A percentile compares a stretch with the other conserved stretches of the same genome.
Conservation (phyloP, 805 yeast genomes). For the Pichia thaimueangensis region DNA sequence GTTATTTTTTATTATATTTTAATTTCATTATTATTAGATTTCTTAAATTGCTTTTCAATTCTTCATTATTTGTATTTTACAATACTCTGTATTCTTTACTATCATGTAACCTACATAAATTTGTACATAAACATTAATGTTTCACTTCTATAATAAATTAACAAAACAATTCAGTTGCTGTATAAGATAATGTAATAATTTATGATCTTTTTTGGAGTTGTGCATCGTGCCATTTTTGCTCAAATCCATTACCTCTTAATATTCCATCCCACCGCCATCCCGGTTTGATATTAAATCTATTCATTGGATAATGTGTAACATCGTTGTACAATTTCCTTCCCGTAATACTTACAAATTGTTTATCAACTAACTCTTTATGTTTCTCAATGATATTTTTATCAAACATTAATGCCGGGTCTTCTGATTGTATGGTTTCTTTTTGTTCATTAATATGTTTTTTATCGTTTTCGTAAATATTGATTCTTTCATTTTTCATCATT, state of each 20-base stretch:
- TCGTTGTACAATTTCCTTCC: slow-evolving; percentile 57
- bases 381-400: slow-evolving; percentile 23
- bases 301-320: slow-evolving; percentile 41
- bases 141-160: too few species aligned
- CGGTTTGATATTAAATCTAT: slow-evolving; percentile 70
- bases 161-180: too few species aligned
- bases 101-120: too few species aligned
- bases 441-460: slow-evolving; percentile 31
- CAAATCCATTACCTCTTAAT: slow-evolving; percentile 85
- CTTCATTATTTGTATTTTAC: too few species aligned
- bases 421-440: slow-evolving; percentile 34
- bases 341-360: slow-evolving; percentile 23
- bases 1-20: too few species aligned
- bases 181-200: too few species aligned
- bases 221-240: slow-evolving; percentile 47
- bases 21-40: too few species aligned
- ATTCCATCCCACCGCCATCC: slow-evolving; percentile 92
- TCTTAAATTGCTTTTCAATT: too few species aligned
- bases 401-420: slow-evolving; percentile 61
- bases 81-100: too few species aligned
- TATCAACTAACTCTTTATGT: slow-evolving; percentile 11
- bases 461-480: slow-evolving; percentile 34
- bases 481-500: slow-evolving; percentile 20
- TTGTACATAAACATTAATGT: too few species aligned
- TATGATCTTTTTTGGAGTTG: neutral